phyloP scores from a whole-genome alignment of 345 rosid genomes.

The Brassica carinata region DNA sequence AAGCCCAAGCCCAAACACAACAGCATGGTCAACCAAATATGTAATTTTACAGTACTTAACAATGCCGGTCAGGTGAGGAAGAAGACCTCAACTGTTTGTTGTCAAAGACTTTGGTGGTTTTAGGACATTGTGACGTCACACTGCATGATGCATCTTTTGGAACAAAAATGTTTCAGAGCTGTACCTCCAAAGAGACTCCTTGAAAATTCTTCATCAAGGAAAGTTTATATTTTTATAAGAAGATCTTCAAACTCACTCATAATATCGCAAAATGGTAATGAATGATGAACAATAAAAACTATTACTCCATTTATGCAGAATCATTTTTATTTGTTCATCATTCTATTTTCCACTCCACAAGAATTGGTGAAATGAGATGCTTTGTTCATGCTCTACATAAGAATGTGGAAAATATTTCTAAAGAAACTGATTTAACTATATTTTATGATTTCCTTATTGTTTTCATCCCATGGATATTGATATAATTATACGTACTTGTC shows the following conservation, averaged over 20 bases:
- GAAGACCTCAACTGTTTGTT: neutral
- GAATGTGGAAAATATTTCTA: neutral
- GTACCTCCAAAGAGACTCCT: neutral
- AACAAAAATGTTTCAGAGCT: slow-evolving; percentile 2
- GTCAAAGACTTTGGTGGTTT: slow-evolving; percentile 3
- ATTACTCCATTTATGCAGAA: no score
- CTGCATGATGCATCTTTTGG: neutral
- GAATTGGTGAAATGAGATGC: no score
- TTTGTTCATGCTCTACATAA: neutral
- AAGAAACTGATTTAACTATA: neutral
- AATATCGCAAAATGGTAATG: no score
- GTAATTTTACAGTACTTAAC: neutral
- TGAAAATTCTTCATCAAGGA: neutral
- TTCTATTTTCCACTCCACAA: no score
- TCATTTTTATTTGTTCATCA: no score
- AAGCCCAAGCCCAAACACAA: neutral
- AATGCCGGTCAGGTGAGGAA: neutral
- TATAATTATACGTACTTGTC: neutral
- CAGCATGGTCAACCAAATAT: neutral
- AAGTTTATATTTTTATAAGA: no score
- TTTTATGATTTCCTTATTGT: neutral
- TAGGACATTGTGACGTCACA: neutral
- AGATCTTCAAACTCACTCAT: no score
- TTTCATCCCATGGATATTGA: neutral
- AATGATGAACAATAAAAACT: no score